Evolutionary conservation across 139 green algal genomes (phyloP).

Genomic region (Zygnema cylindricum): DNA sequence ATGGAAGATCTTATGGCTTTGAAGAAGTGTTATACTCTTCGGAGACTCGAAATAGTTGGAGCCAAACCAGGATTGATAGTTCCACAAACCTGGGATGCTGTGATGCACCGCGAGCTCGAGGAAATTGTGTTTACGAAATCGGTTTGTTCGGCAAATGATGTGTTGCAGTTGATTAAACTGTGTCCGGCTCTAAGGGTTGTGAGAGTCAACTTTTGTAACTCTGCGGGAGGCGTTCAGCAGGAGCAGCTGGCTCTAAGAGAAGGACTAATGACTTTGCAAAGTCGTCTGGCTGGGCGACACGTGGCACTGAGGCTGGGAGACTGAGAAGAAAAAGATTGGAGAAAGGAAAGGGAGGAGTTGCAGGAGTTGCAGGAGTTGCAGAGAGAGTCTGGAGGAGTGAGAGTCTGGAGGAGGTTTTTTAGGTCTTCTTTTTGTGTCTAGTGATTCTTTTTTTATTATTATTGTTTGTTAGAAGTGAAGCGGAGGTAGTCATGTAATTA

Average conservation of each 20-base stretch:
- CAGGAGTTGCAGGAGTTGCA: too few species aligned
- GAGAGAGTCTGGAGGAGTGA: too few species aligned
- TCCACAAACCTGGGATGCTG: neutral
- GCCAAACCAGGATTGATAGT: neutral
- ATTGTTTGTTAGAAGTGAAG: too few species aligned
- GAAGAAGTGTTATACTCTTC: constrained; percentile 43
- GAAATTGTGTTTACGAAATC: neutral
- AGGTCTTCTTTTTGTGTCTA: too few species aligned
- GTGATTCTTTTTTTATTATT: too few species aligned
- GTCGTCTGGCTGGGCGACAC: neutral
- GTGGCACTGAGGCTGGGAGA: too few species aligned
- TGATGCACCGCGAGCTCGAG: constrained; percentile 40
- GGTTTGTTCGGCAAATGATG: neutral
- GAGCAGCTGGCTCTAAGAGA: neutral
- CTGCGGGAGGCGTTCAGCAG: neutral
- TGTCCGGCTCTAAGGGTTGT: neutral
- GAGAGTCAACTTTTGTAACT: neutral
- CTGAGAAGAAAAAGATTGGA: too few species aligned
- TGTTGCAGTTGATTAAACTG: neutral
- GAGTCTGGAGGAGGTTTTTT: too few species aligned
- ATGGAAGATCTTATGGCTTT: constrained; percentile 41
- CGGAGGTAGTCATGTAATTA: too few species aligned
- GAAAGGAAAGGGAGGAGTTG: too few species aligned
- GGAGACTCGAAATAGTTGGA: constrained; percentile 22
- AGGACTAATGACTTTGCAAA: neutral